Evolutionary conservation across 169 alveolate species (phyloP).

Genomic region (Plasmodium billcollinsi): DNA sequence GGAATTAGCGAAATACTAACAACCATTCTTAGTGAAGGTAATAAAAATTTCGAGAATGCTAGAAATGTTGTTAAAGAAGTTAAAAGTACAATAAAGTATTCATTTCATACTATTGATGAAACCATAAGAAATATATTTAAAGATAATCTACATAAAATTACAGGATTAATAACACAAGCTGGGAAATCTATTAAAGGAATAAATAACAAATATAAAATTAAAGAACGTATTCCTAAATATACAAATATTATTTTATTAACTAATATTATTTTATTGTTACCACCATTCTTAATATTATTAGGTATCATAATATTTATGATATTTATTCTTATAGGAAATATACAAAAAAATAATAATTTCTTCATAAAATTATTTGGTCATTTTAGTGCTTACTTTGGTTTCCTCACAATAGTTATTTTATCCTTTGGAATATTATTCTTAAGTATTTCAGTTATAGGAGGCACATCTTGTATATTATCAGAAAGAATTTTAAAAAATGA

Average conservation of each 20-base stretch:
- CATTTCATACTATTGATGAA: slow-evolving; percentile 5
- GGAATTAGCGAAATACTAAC: background rate
- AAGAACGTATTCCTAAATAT: slow-evolving; percentile 6
- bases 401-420: slow-evolving; percentile 18
- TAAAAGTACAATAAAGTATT: slow-evolving; percentile 1
- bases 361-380: slow-evolving; percentile 18
- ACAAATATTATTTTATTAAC: background rate
- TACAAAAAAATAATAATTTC: background rate
- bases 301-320: slow-evolving; percentile 6
- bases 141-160: background rate
- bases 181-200: background rate
- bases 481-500: slow-evolving; percentile 35
- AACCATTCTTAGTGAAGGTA: slow-evolving; percentile 7
- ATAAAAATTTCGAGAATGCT: background rate
- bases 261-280: slow-evolving; percentile 10
- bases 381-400: slow-evolving; percentile 46
- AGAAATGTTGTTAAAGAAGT: background rate
- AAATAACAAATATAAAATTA: slow-evolving; percentile 18
- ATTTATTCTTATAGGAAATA: slow-evolving; percentile 26
- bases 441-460: slow-evolving; percentile 26
- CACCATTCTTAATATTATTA: slow-evolving; percentile 32
- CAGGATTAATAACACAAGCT: background rate
- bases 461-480: slow-evolving; percentile 29
- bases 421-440: background rate
- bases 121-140: background rate